Base-by-base conservation (phyloP, 2,329 filamentous ascomycete genomes). In the Arthroderma sp. region DNA sequence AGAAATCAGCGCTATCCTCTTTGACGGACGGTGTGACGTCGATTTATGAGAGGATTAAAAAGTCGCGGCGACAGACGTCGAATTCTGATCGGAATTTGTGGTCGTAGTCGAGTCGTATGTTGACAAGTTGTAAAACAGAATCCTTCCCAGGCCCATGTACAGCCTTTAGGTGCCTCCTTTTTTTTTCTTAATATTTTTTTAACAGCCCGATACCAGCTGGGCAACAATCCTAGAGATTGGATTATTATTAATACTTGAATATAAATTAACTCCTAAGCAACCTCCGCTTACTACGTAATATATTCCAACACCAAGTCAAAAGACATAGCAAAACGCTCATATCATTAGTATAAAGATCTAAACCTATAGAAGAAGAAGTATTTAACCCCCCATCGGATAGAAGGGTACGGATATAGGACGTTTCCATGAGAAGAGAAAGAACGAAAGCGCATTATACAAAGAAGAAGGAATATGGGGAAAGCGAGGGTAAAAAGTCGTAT, bases 21-120 rank as follows among this genome's bases (percentile, higher is more conserved):
- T 38, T 44, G 21, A 25, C 43, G 15, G 56, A 59, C 31, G 35
- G 19, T 4, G 38, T 59, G 8, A 41, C 28, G 39, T 51, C 47
- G 15, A 55, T 51, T 49, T 59, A 57, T 25, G 54, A 41, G 41
- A 52, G 49, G 51, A 49, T 55, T 2, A 25, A 28, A n/a, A n/a
- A n/a, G 4, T 33, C 51, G n/a, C 55, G 49, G 13, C 49, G 49
- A 7, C 28, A 53, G 25, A 33, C 49, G 15, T 17, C 49, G 25
- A 53, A 51, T 33, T 19, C 28, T 13, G 25, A 51, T 11, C 44
- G 44, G 15, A 52, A 60, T 52, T 37, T 60, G 37, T 60, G 58
- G 58, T 60, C 58, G 15, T 60, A 35, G 55, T 13, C 2, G 1
- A 19, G n/a, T 38, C n/a, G 28, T 31, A 1, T 19, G 11, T 7